Evolutionary conservation across 2,329 filamentous ascomycete genomes (phyloP).

Genomic region (Rhytidhysteron rufulum): DNA sequence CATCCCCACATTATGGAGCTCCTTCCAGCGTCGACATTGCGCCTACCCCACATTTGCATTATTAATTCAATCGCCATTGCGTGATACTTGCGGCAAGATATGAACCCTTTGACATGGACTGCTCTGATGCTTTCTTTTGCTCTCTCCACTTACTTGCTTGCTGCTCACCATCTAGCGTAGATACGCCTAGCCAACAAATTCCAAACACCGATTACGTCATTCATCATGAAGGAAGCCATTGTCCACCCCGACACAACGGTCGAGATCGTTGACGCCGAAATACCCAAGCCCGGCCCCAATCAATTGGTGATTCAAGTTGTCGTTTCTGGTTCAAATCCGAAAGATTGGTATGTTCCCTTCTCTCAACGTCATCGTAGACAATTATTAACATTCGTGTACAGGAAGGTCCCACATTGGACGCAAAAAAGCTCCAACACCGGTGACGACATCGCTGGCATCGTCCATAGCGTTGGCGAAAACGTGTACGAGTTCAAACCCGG

Average conservation of each 20-base stretch:
- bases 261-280: conserved; percentile 33
- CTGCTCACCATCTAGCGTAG: too few species aligned
- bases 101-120: too few species aligned
- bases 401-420: conserved; percentile 23
- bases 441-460: conserved; percentile 54
- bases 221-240: conserved; percentile 41
- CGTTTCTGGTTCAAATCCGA: conserved; percentile 41
- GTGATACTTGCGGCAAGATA: not conserved
- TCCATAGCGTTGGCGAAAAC: conserved; percentile 52
- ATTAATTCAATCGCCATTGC: not conserved
- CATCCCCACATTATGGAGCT: too few species aligned
- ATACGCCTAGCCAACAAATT: too few species aligned
- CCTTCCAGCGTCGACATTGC: not conserved
- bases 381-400: conserved; percentile 4
- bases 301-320: conserved; percentile 39
- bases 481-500: conserved; percentile 57
- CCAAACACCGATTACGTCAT: too few species aligned
- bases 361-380: not conserved
- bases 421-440: conserved; percentile 42
- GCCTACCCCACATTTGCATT: not conserved
- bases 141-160: not conserved
- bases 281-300: conserved; percentile 28
- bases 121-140: not conserved
- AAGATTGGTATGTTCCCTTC: conserved; percentile 42
- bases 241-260: conserved; percentile 30